Conservation (phyloP, 306 rosid genomes). For the Potentilla sterilis region DNA sequence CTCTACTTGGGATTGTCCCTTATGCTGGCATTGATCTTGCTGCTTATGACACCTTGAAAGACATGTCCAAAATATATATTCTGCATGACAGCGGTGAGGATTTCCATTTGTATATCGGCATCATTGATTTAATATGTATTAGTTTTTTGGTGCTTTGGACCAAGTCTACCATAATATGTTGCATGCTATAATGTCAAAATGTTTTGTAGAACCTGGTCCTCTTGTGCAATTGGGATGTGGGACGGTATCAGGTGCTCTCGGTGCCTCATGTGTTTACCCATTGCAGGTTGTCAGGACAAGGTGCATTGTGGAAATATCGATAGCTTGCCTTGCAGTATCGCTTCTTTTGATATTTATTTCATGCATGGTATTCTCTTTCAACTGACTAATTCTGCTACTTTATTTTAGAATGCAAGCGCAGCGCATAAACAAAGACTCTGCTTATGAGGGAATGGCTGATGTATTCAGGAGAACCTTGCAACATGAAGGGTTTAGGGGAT, state of each 20-base stretch:
- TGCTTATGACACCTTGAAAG: constrained; percentile 80
- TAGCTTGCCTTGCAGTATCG: constrained; percentile 17
- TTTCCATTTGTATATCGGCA: background rate
- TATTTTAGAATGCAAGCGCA: constrained; percentile 84
- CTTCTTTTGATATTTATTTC: constrained; percentile 19
- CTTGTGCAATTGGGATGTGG: constrained; percentile 87
- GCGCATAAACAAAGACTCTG: constrained; percentile 23
- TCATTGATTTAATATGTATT: background rate
- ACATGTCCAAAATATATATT: constrained; percentile 70
- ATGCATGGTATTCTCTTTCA: constrained; percentile 15
- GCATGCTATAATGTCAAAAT: constrained; percentile 27
- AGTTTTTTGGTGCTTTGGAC: constrained; percentile 22
- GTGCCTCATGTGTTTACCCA: constrained; percentile 90
- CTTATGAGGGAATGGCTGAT: constrained; percentile 65
- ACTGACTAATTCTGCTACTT: constrained; percentile 20
- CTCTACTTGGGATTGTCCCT: constrained; percentile 80
- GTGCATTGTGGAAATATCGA: constrained; percentile 34
- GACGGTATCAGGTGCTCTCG: constrained; percentile 85
- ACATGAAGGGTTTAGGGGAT: constrained; percentile 70
- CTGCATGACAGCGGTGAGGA: constrained; percentile 56
- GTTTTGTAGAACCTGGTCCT: constrained; percentile 71
- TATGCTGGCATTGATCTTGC: constrained; percentile 94
- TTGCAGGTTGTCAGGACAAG: constrained; percentile 83
- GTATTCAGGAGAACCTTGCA: constrained; percentile 70
- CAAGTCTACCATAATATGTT: constrained; percentile 24